Evolutionary conservation across 1,139 yeast genomes (phyloP), one percentile per base, ranked within the genome.

Genomic region (Saccharomyces uvarum): DNA sequence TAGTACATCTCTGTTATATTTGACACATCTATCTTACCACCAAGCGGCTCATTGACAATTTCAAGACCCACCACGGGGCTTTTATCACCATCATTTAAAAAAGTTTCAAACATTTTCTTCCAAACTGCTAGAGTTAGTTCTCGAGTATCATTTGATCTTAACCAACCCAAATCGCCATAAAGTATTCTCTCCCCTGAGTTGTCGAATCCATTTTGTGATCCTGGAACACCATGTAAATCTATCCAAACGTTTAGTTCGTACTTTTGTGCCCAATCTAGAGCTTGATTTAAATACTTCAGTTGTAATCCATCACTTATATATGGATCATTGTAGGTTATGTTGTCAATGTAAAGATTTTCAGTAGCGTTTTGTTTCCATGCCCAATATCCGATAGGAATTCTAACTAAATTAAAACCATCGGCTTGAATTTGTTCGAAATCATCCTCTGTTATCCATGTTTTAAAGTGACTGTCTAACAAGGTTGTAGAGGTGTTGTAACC

Each of bases 341-440:
- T 59, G 14, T 56, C 58, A 8, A 62, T 50, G 42, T 64, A 65
- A n/a, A 47, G 47, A 27, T 54, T 49, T 26, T 55, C 68, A 31
- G 73, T 73, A 38, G 51, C 49, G 14, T 77, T 63, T 31, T 65
- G 64, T 56, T 74, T 72, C 70, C 83, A 82, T 3, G 87, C 83
- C 88, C 88, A 83, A 66, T 83, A 83, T 1, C 88, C 88, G 47
- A 83, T 74, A 4, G 88, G 88, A 28, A 83, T 75, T 57, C 88
- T 72, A 13, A 83, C 86, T 72, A 82, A 72, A 62, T 83, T 83
- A 58, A 83, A 73, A 0, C 87, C 88, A 54, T 69, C 72, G 6
- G 64, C 62, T 48, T 74, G 72, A 46, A 83, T 82, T 49, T 72
- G 64, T 32, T 68, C 63, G 57, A 83, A 81, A 64, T 83, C 88